Conservation (phyloP, 768 basidiomycete species). For the Hortiboletus campestris region DNA sequence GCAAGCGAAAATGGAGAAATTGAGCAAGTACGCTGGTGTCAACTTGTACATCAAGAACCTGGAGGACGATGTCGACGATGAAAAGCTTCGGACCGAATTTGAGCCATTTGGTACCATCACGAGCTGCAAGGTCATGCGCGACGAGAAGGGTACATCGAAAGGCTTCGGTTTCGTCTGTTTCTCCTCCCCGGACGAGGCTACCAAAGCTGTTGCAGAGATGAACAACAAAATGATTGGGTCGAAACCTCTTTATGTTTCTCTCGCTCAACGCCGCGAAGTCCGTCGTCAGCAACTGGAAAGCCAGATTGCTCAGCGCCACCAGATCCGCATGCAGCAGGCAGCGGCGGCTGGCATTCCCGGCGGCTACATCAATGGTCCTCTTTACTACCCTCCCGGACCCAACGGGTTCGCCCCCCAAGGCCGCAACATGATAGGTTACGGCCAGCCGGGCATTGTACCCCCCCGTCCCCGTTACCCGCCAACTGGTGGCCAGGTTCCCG, state of each 20-base stretch:
- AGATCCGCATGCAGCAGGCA: slow-evolving; percentile 95
- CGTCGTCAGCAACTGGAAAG: slow-evolving; percentile 98
- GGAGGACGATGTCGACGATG: slow-evolving; percentile 97
- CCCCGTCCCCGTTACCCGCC: slow-evolving; percentile 85
- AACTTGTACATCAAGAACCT: slow-evolving; percentile 99
- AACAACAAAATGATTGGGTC: slow-evolving; percentile 99
- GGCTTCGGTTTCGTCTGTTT: slow-evolving; percentile 99
- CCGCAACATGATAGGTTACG: slow-evolving; percentile 77
- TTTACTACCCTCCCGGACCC: slow-evolving; percentile 75
- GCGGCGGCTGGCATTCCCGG: slow-evolving; percentile 80
- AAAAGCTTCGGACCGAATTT: slow-evolving; percentile 94
- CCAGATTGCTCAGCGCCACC: slow-evolving; percentile 95
- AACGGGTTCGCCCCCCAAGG: slow-evolving; percentile 68
- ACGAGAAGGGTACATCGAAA: slow-evolving; percentile 90
- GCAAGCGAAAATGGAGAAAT: slow-evolving; percentile 93
- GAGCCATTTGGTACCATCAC: slow-evolving; percentile 97
- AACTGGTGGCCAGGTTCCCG: slow-evolving; percentile 62
- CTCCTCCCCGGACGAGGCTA: slow-evolving; percentile 97
- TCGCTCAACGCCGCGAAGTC: slow-evolving; percentile 97
- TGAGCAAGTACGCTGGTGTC: slow-evolving; percentile 97
- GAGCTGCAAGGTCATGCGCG: slow-evolving; percentile 98
- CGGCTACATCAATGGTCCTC: slow-evolving; percentile 44
- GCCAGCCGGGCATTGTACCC: slow-evolving; percentile 83
- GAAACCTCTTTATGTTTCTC: slow-evolving; percentile 97
- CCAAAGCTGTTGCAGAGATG: slow-evolving; percentile 99